Base-by-base conservation (phyloP, 2,329 filamentous ascomycete genomes). In the Xylariaceae sp. region DNA sequence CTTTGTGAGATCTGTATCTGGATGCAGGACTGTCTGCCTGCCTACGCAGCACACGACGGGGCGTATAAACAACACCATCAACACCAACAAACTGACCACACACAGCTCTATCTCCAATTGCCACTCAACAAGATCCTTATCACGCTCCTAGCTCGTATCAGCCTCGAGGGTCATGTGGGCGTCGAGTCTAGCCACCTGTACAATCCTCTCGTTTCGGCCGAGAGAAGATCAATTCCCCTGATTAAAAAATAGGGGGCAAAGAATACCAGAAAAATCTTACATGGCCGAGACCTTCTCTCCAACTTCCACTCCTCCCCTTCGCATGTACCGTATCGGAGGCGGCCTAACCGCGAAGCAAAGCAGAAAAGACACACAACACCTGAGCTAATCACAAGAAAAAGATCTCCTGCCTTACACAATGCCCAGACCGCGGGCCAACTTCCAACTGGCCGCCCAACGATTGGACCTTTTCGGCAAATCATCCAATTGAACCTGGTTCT, bases 1-100 rank as follows among this genome's bases (percentile, higher is more conserved):
- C 37, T 60, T 60, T 60, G 52, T 53, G 44, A 60, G 60, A 62
- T 60, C 60, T 51, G 60, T 55, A 62, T 62, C 57, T 53, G 45
- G 37, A 54, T 54, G n/a, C 30, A 55, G 4, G 23, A 30, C 23
- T 30, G 23, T 30, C 23, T 30, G 23, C 42, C 42, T 35, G 15
- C 11, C 10, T 42, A 48, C 51, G 11, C 34, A 54, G 30, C n/a
- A 45, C 10, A 45, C n/a, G 42, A 13, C 37, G 13, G 9, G 42
- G 42, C 42, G 13, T 45, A 45, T 45, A 45, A 13, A 42, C 23
- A 30, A 30, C 23, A 30, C 23, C 23, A 30, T 30, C 23, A 30
- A 42, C 37, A 42, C 17, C 17, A 17, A 17, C 37, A 13, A 13
- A 42, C 9, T 42, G 8, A 42, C 11, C 37, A 9, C 8, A 42